Evolutionary conservation across 495 filamentous ascomycete species (phyloP).

Genomic region (Aspergillus carlsbadensis): DNA sequence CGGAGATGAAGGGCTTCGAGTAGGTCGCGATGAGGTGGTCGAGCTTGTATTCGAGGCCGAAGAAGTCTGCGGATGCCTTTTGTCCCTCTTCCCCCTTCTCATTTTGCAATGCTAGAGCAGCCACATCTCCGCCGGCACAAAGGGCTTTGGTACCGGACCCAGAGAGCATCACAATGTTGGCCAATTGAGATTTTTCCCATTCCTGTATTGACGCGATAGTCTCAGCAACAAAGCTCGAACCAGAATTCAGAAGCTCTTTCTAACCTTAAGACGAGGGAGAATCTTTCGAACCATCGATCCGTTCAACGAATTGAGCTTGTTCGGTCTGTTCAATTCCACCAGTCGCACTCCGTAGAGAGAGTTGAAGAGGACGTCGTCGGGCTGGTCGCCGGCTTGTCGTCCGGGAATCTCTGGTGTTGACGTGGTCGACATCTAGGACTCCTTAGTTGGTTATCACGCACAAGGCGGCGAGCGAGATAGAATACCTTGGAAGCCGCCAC

Average conservation of each 20-base stretch:
- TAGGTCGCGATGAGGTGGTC: conserved; percentile 96
- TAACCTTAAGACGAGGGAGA: conserved; percentile 69
- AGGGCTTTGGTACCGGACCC: conserved; percentile 81
- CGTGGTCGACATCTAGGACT: conserved; percentile 57
- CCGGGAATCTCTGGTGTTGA: conserved; percentile 39
- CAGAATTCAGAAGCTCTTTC: neutral
- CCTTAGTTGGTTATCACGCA: neutral
- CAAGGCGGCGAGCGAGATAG: neutral
- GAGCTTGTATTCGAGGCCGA: conserved; percentile 87
- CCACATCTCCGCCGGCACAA: conserved; percentile 92
- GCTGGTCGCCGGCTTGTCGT: conserved; percentile 65
- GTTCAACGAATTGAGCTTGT: conserved; percentile 86
- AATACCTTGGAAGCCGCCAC: conserved; percentile 41
- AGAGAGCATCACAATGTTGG: conserved; percentile 89
- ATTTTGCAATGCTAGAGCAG: conserved; percentile 71
- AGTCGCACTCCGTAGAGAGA: conserved; percentile 84
- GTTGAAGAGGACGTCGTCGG: conserved; percentile 90
- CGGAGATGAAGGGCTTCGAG: conserved; percentile 85
- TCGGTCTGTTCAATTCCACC: conserved; percentile 90
- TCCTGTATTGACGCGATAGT: conserved; percentile 48
- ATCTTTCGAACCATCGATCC: conserved; percentile 95
- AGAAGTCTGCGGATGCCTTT: conserved; percentile 73
- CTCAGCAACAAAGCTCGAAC: conserved; percentile 17
- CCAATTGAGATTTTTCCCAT: conserved; percentile 91
- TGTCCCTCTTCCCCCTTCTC: conserved; percentile 63